Evolutionary conservation across 208 protist species (phyloP).

Genomic region (Leishmania gerbilli): DNA sequence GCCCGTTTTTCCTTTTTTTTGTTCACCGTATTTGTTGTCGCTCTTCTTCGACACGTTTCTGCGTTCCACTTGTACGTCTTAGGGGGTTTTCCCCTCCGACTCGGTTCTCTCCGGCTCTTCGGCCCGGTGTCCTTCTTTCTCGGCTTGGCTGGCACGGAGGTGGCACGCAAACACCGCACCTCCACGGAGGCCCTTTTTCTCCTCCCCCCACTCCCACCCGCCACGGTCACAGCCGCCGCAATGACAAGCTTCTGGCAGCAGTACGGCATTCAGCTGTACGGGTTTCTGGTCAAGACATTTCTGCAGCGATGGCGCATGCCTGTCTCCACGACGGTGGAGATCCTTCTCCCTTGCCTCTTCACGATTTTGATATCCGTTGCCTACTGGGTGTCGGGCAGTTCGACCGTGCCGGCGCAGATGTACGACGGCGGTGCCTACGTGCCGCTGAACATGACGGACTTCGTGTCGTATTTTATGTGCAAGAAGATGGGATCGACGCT

Average conservation of each 20-base stretch:
- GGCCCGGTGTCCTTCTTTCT: not conserved
- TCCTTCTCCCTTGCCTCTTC: constrained; percentile 74
- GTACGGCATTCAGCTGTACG: constrained; percentile 63
- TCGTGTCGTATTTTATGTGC: constrained; percentile 30
- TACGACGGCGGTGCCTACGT: constrained; percentile 27
- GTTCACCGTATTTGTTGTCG: not conserved
- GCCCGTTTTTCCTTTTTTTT: not conserved
- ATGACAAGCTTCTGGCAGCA: constrained; percentile 18
- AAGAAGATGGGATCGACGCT: constrained; percentile 15
- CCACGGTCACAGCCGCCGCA: not conserved
- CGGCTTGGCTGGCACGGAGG: not conserved
- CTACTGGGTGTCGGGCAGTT: constrained; percentile 53
- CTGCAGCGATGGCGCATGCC: constrained; percentile 61
- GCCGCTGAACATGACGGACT: constrained; percentile 27
- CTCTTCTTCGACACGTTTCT: not conserved
- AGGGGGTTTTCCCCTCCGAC: not conserved
- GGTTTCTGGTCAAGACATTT: constrained; percentile 70
- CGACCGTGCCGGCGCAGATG: constrained; percentile 20
- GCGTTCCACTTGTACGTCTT: not conserved
- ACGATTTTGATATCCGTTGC: constrained; percentile 51
- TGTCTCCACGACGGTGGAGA: constrained; percentile 50
- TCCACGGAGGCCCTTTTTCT: not conserved
- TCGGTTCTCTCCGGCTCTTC: not conserved
- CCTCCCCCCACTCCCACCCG: not conserved
- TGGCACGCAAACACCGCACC: not conserved